A percentile compares a stretch with the other conserved stretches of the same genome.
Evolutionary conservation across 129 eudicot genomes (phyloP).

Genomic region (Logfia minima): DNA sequence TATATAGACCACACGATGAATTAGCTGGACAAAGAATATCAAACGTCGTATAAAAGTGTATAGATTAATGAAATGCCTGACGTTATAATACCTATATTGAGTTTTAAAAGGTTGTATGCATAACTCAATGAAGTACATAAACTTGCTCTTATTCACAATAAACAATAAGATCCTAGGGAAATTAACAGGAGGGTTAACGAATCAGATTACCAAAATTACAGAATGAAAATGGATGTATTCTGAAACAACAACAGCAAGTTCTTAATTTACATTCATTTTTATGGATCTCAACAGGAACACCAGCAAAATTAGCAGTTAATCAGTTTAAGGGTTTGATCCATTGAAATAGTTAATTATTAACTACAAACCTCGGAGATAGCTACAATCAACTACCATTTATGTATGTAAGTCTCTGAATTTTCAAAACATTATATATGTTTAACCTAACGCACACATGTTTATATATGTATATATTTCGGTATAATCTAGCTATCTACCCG

Average conservation of each 20-base stretch:
- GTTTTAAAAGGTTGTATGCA: too few relatives aligned
- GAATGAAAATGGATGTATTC: background rate
- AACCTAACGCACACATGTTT: background rate
- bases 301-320: conserved; percentile 9
- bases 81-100: too few relatives aligned
- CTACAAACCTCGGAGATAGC: background rate
- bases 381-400: conserved; percentile 8
- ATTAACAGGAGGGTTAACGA: background rate
- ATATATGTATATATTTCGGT: background rate
- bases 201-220: background rate
- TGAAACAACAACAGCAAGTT: conserved; percentile 13
- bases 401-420: conserved; percentile 24
- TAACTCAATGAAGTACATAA: background rate
- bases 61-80: too few relatives aligned
- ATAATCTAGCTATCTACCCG: conserved; percentile 19
- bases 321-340: background rate
- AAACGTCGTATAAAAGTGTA: too few relatives aligned
- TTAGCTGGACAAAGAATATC: too few relatives aligned
- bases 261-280: conserved; percentile 21
- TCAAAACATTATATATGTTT: conserved; percentile 10
- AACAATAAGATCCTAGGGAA: background rate
- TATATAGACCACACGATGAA: too few relatives aligned
- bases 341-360: background rate
- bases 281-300: background rate
- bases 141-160: background rate